A percentile compares a stretch with the other conserved stretches of the same genome.
Evolutionary conservation across 2,329 filamentous ascomycete genomes (phyloP).

Genomic region (Microdochium nivale): DNA sequence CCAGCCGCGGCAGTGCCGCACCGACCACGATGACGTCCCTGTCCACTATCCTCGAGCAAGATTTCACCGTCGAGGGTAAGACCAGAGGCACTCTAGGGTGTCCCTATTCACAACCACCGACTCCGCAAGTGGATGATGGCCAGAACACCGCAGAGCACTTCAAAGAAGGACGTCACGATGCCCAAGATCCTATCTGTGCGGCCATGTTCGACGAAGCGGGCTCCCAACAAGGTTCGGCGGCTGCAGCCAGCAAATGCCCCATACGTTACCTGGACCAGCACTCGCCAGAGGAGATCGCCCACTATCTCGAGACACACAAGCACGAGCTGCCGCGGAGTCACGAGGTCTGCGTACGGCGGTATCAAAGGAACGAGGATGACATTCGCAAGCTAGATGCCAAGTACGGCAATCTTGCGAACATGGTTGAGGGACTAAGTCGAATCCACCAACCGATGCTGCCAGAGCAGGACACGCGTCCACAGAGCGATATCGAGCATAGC

Average conservation of each 20-base stretch:
- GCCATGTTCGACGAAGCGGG: slow-evolving; percentile 53
- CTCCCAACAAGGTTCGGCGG: slow-evolving; percentile 38
- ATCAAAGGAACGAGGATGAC: slow-evolving; percentile 78
- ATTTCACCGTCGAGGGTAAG: slow-evolving; percentile 81
- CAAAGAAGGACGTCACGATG: slow-evolving; percentile 27
- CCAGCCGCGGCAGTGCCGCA: slow-evolving; percentile 38
- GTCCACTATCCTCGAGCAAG: slow-evolving; percentile 68
- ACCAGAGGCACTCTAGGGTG: slow-evolving; percentile 71
- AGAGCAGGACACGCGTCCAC: slow-evolving; percentile 36
- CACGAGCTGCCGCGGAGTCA: slow-evolving; percentile 91
- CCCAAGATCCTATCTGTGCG: slow-evolving; percentile 53
- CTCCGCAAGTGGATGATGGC: slow-evolving; percentile 21
- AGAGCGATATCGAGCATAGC: slow-evolving; percentile 36
- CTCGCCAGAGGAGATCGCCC: slow-evolving; percentile 84
- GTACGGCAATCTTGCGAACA: slow-evolving; percentile 83
- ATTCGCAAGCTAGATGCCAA: slow-evolving; percentile 87
- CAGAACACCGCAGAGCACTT: slow-evolving; percentile 12
- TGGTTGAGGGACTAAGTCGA: slow-evolving; percentile 84
- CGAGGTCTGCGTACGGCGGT: slow-evolving; percentile 82
- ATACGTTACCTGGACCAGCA: slow-evolving; percentile 91
- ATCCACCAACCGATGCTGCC: slow-evolving; percentile 86
- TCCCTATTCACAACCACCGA: slow-evolving; percentile 56
- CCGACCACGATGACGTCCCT: slow-evolving; percentile 44
- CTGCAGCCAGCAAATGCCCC: slow-evolving; percentile 61
- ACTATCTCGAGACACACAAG: slow-evolving; percentile 92